These are phyloP conservation scores for Rhododendron kiyosumense DNA, from an alignment of 148 eudicot species.

Conservation along the genomic window DNA sequence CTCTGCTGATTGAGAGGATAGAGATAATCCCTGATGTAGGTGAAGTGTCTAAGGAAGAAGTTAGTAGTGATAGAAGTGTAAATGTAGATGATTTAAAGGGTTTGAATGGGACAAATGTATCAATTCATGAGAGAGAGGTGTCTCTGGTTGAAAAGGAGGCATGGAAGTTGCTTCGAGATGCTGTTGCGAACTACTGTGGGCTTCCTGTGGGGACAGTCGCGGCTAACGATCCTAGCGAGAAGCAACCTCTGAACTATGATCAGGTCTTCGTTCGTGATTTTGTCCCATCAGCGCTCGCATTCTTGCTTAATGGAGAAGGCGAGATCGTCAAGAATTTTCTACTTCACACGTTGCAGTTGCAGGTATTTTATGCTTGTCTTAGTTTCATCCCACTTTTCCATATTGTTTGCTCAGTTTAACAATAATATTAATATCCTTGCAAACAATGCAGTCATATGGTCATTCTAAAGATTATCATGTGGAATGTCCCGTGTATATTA, in stretches of 20 bases:
- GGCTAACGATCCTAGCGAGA: slow-evolving; percentile 61
- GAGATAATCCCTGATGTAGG: slow-evolving; percentile 24
- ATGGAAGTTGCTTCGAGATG: slow-evolving; percentile 61
- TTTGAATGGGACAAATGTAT: slow-evolving; percentile 26
- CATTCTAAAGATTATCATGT: neutral
- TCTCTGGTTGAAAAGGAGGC: slow-evolving; percentile 72
- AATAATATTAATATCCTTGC: neutral
- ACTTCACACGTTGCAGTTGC: slow-evolving; percentile 84
- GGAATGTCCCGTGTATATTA: neutral
- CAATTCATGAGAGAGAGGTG: slow-evolving; percentile 21
- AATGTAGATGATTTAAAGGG: slow-evolving; percentile 21
- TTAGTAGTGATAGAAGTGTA: slow-evolving; percentile 21
- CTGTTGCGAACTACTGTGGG: slow-evolving; percentile 77
- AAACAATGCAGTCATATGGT: neutral
- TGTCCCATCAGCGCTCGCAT: slow-evolving; percentile 84
- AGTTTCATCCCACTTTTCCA: neutral
- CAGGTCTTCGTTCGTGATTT: slow-evolving; percentile 90
- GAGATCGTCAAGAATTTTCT: slow-evolving; percentile 85
- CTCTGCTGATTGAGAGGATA: slow-evolving; percentile 39
- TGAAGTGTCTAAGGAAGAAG: slow-evolving; percentile 18
- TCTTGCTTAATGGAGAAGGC: slow-evolving; percentile 80
- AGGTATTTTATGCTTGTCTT: slow-evolving; percentile 38
- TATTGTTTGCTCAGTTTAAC: neutral
- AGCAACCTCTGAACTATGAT: slow-evolving; percentile 61
- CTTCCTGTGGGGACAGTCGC: slow-evolving; percentile 82